Evolutionary conservation across 1,139 yeast genomes (phyloP).

Genomic region (Candida sp.): DNA sequence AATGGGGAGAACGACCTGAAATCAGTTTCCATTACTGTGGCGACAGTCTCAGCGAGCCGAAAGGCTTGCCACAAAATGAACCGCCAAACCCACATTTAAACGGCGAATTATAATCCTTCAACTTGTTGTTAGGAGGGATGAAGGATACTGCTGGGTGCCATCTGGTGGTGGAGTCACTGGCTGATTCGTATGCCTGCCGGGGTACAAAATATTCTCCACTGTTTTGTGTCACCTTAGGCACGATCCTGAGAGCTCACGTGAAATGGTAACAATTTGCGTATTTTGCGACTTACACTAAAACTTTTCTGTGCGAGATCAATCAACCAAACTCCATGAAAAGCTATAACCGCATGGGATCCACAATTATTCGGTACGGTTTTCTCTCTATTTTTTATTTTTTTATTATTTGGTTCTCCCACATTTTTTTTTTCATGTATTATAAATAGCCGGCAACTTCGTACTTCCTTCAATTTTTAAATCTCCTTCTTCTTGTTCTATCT

Average conservation of each 20-base stretch:
- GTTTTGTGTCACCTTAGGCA: no score
- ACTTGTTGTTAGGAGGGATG: no score
- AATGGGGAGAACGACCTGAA: no score
- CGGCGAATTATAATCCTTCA: no score
- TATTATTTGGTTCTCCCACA: not conserved
- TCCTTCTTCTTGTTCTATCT: slow-evolving; percentile 3
- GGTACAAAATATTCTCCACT: no score
- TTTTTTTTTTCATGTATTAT: not conserved
- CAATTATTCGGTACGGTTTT: not conserved
- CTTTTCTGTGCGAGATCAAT: not conserved
- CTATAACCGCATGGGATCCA: not conserved
- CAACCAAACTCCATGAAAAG: not conserved
- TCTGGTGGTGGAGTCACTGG: no score
- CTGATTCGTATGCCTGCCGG: no score
- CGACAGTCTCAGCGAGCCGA: no score
- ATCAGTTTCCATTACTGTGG: no score
- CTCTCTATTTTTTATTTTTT: not conserved
- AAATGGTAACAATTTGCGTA: slow-evolving; percentile 3
- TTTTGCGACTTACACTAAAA: not conserved
- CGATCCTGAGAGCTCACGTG: slow-evolving; percentile 5
- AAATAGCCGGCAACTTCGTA: not conserved
- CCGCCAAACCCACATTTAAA: no score
- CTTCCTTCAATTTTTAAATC: not conserved
- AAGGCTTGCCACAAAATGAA: no score
- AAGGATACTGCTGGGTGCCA: no score